Percentiles rank a stretch among this genome's conserved stretches.
These are phyloP conservation scores for Barnettozyma pratensis DNA, from an alignment of 805 yeast genomes.

Conservation along the genomic window DNA sequence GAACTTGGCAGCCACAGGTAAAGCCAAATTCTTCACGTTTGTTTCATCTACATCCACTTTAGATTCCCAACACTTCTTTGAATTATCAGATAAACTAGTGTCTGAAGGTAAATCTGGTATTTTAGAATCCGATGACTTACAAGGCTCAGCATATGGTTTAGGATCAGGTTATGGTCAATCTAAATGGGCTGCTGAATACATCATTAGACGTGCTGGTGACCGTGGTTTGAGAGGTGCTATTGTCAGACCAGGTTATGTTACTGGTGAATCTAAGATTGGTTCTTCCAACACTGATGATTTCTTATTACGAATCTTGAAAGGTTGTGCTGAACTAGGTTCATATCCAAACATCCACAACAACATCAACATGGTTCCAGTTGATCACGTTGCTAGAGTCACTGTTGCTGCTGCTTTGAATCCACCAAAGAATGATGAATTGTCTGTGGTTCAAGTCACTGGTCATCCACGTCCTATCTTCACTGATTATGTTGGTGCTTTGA, in stretches of 20 bases:
- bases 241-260: constrained; percentile 93
- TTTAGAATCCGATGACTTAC: constrained; percentile 75
- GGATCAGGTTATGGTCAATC: constrained; percentile 96
- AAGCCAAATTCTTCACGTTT: constrained; percentile 80
- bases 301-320: constrained; percentile 89
- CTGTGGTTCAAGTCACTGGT: constrained; percentile 94
- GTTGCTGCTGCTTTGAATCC: constrained; percentile 81
- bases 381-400: constrained; percentile 91
- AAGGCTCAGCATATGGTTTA: constrained; percentile 77
- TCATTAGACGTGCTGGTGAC: constrained; percentile 82
- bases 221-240: constrained; percentile 85
- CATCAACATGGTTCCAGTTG: constrained; percentile 96
- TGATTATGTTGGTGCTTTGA: constrained; percentile 63
- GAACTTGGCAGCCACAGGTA: constrained; percentile 67
- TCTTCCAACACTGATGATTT: constrained; percentile 95
- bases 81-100: constrained; percentile 65
- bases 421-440: constrained; percentile 43
- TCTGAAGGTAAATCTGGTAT: constrained; percentile 67
- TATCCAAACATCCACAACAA: constrained; percentile 83
- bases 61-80: constrained; percentile 77
- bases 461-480: constrained; percentile 88
- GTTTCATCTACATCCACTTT: constrained; percentile 94
- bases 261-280: constrained; percentile 82
- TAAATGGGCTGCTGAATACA: constrained; percentile 94
- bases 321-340: constrained; percentile 81